phyloP scores from a whole-genome alignment of 2,329 filamentous ascomycete species.

The Colletotrichum eleusines region DNA sequence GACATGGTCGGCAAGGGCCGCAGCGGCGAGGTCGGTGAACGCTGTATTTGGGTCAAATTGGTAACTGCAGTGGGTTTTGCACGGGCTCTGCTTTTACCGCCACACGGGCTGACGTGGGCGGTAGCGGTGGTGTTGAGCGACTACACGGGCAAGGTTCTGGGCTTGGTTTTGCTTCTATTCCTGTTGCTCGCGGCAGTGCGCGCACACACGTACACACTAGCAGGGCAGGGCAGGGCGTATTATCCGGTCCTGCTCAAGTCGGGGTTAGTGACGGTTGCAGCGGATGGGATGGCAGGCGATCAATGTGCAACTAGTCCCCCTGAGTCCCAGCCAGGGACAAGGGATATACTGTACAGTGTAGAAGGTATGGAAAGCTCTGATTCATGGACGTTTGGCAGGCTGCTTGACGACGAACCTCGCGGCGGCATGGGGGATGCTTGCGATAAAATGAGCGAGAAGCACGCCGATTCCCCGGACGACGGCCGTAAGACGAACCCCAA shows the following conservation, averaged over 20 bases:
- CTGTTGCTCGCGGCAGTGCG: background rate
- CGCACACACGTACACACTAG: background rate
- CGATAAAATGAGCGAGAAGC: background rate
- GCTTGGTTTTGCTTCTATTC: slow-evolving; percentile 13
- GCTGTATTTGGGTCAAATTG: slow-evolving; percentile 10
- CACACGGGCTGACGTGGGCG: slow-evolving; percentile 5
- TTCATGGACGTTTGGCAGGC: background rate
- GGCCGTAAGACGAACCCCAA: background rate
- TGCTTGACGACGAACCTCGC: background rate
- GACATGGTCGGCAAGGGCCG: slow-evolving; percentile 11
- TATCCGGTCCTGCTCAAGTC: background rate
- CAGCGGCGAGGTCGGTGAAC: slow-evolving; percentile 14
- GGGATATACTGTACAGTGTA: background rate
- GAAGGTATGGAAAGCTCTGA: slow-evolving; percentile 5
- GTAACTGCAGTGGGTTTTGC: slow-evolving; percentile 24
- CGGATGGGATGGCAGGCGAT: slow-evolving; percentile 25
- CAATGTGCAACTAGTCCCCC: slow-evolving; percentile 27
- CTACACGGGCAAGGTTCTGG: background rate
- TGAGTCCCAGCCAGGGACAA: background rate
- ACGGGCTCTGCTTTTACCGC: background rate
- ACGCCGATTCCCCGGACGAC: background rate
- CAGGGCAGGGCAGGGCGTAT: slow-evolving; percentile 2
- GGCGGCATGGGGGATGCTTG: slow-evolving; percentile 11
- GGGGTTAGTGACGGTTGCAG: background rate
- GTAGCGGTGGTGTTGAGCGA: background rate